phyloP scores from a whole-genome alignment of 441 rosid genomes.

The Dalechampia spathulata region DNA sequence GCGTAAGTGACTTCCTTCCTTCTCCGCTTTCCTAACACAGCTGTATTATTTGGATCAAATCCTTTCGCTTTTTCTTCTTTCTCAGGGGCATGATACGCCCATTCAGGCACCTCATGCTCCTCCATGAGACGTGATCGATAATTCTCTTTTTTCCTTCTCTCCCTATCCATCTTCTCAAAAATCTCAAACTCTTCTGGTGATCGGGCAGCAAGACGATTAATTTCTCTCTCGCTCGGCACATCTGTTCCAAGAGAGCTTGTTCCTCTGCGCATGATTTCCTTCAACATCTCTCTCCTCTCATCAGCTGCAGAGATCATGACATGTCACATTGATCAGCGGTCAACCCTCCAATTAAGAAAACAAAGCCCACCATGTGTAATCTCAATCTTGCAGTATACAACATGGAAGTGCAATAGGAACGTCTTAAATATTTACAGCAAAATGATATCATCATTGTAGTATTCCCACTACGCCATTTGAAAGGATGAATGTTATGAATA shows the following conservation, averaged over 20 bases:
- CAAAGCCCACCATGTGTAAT: too few relatives aligned
- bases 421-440: background rate
- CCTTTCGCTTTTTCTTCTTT: conserved; percentile 59
- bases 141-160: conserved; percentile 78
- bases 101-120: conserved; percentile 97
- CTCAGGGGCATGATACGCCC: conserved; percentile 66
- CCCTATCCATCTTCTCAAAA: conserved; percentile 97
- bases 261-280: conserved; percentile 96
- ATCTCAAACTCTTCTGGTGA: conserved; percentile 79
- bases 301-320: conserved; percentile 51
- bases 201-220: conserved; percentile 94
- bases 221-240: conserved; percentile 99
- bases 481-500: too few relatives aligned
- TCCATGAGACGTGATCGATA: conserved; percentile 91
- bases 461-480: background rate
- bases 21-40: conserved; percentile 70
- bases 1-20: conserved; percentile 79
- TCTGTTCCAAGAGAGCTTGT: conserved; percentile 93
- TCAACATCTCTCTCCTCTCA: conserved; percentile 95
- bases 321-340: conserved; percentile 4
- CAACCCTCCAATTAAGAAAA: too few relatives aligned
- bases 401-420: background rate
- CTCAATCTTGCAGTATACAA: too few relatives aligned
- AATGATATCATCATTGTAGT: background rate
- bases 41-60: conserved; percentile 35